Evolutionary conservation across 768 basidiomycete genomes (phyloP).

Genomic region (Dictyophora rubrovolvata): DNA sequence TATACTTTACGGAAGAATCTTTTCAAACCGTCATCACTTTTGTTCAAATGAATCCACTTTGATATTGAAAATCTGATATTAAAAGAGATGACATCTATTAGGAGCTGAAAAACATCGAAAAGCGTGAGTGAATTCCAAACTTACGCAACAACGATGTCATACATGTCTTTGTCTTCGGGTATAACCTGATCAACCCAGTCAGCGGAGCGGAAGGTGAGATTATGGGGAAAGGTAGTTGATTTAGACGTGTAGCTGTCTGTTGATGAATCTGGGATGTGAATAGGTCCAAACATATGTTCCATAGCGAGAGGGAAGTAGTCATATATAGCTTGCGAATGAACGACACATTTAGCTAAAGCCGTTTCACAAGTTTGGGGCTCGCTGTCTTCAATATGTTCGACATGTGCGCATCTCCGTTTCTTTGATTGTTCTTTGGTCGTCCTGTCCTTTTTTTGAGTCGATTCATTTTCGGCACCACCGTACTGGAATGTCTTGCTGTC

Average conservation of each 20-base stretch:
- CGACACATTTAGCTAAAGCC: neutral
- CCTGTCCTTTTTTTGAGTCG: neutral
- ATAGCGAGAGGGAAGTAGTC: constrained; percentile 72
- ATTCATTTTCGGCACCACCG: too few species aligned
- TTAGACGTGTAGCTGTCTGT: constrained; percentile 9
- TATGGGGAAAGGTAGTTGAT: constrained; percentile 58
- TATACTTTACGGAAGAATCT: constrained; percentile 58
- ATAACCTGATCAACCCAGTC: constrained; percentile 62
- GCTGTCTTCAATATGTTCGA: neutral
- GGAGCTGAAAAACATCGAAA: neutral
- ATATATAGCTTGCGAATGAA: neutral
- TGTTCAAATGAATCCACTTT: constrained; percentile 88
- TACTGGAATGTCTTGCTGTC: too few species aligned
- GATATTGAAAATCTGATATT: constrained; percentile 64
- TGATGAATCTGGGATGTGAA: constrained; percentile 49
- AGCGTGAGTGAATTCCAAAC: constrained; percentile 17
- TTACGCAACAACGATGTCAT: constrained; percentile 75
- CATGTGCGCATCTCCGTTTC: neutral
- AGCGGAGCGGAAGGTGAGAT: constrained; percentile 57
- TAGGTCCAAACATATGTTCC: constrained; percentile 63
- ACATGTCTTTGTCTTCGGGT: constrained; percentile 47
- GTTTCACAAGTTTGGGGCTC: neutral
- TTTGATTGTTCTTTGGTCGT: neutral
- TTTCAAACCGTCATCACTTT: constrained; percentile 62
- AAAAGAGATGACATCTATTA: neutral